A percentile compares a stretch with the other conserved stretches of the same genome.
Evolutionary conservation across 208 protist genomes (phyloP).

Genomic region (Trypanosoma grayi): DNA sequence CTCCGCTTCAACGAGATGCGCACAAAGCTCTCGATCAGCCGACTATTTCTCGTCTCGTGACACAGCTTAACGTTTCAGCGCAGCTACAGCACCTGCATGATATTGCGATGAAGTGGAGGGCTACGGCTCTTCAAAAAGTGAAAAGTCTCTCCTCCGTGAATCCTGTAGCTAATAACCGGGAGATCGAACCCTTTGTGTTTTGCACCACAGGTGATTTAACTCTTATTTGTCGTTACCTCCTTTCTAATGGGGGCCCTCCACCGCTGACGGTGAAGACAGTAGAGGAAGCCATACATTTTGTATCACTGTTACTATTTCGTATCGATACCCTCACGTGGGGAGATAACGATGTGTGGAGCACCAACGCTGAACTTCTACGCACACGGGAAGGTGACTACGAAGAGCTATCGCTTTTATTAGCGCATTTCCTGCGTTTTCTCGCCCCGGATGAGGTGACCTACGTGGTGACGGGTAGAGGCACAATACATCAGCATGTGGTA

Average conservation of each 20-base stretch:
- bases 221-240: conserved; percentile 70
- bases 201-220: conserved; percentile 72
- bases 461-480: conserved; percentile 55
- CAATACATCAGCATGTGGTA: conserved; percentile 53
- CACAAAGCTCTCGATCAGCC: conserved; percentile 26
- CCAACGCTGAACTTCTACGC: conserved; percentile 69
- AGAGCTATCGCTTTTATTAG: conserved; percentile 77
- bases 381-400: conserved; percentile 66
- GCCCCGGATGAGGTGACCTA: conserved; percentile 51
- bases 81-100: conserved; percentile 64
- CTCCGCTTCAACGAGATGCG: conserved; percentile 56
- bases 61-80: conserved; percentile 44
- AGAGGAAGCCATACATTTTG: conserved; percentile 75
- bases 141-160: conserved; percentile 58
- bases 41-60: conserved; percentile 36
- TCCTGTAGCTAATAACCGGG: conserved; percentile 43
- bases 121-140: conserved; percentile 30
- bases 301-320: conserved; percentile 64
- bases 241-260: conserved; percentile 58
- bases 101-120: conserved; percentile 56
- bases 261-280: conserved; percentile 46
- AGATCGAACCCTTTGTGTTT: conserved; percentile 72
- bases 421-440: conserved; percentile 69
- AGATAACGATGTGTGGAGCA: conserved; percentile 70
- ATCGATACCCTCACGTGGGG: conserved; percentile 60